A percentile compares a stretch with the other conserved stretches of the same genome.
Evolutionary conservation across 2,329 filamentous ascomycete species (phyloP).

Genomic region (Neofusicoccum parvum): DNA sequence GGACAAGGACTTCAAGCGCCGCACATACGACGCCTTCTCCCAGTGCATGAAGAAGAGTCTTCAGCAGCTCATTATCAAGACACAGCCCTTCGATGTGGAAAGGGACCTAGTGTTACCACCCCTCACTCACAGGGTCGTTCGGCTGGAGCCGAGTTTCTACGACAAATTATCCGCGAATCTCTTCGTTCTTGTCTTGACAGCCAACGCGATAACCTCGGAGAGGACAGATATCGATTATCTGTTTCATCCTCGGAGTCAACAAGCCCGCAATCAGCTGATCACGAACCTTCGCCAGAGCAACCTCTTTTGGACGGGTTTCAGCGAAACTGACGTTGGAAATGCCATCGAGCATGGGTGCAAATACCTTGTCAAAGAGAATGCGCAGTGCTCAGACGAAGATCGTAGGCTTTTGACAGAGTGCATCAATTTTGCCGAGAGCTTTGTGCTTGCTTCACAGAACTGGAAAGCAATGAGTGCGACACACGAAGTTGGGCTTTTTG

Average conservation of each 20-base stretch:
- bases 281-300: constrained; percentile 79
- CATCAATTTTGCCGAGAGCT: constrained; percentile 62
- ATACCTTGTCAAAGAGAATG: constrained; percentile 66
- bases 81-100: constrained; percentile 71
- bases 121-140: constrained; percentile 70
- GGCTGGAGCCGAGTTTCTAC: constrained; percentile 79
- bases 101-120: constrained; percentile 67
- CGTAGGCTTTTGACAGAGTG: constrained; percentile 62
- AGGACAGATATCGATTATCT: constrained; percentile 83
- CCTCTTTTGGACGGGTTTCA: constrained; percentile 84
- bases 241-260: constrained; percentile 75
- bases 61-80: constrained; percentile 80
- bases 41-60: constrained; percentile 68
- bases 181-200: constrained; percentile 80
- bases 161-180: constrained; percentile 82
- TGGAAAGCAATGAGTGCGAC: constrained; percentile 69
- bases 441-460: constrained; percentile 60
- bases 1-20: constrained; percentile 44
- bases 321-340: constrained; percentile 61
- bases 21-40: constrained; percentile 58
- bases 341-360: constrained; percentile 66
- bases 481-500: constrained; percentile 77
- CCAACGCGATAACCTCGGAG: constrained; percentile 88
- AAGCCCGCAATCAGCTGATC: constrained; percentile 68
- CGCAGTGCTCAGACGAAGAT: constrained; percentile 64